phyloP scores from a whole-genome alignment of 495 filamentous ascomycete species.

The Pyronema domesticum region DNA sequence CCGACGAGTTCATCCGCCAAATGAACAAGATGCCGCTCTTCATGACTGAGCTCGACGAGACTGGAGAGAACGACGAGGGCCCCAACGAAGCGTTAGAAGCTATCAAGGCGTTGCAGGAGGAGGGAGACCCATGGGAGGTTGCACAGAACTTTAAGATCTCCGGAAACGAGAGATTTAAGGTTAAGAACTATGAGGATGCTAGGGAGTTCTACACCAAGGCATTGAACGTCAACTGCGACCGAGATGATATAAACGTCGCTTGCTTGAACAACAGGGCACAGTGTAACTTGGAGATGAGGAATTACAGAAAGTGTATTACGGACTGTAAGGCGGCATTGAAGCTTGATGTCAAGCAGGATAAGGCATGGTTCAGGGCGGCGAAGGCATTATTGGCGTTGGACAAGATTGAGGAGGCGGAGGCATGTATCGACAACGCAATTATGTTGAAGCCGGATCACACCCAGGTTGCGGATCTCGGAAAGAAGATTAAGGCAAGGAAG shows the following conservation, averaged over 20 bases:
- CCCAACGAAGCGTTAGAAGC: conserved; percentile 70
- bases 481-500: conserved; percentile 38
- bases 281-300: conserved; percentile 65
- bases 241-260: conserved; percentile 28
- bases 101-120: conserved; percentile 73
- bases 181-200: conserved; percentile 61
- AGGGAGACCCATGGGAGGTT: conserved; percentile 63
- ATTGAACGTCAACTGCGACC: conserved; percentile 28
- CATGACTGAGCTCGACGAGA: conserved; percentile 78
- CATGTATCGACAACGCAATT: conserved; percentile 54
- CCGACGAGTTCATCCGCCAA: conserved; percentile 20
- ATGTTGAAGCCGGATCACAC: conserved; percentile 42
- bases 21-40: conserved; percentile 49
- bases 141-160: conserved; percentile 20
- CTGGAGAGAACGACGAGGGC: conserved; percentile 36
- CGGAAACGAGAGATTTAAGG: conserved; percentile 65
- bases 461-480: conserved; percentile 8
- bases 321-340: conserved; percentile 69
- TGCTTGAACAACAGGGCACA: conserved; percentile 74
- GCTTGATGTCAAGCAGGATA: conserved; percentile 60
- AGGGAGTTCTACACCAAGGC: conserved; percentile 83
- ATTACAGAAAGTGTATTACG: conserved; percentile 64
- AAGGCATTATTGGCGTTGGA: conserved; percentile 56
- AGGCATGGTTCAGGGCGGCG: conserved; percentile 73
- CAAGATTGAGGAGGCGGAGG: conserved; percentile 55